These are phyloP conservation scores for Pythium myriotylum DNA, from an alignment of 352 stramenopile genomes.

Conservation along the genomic window DNA sequence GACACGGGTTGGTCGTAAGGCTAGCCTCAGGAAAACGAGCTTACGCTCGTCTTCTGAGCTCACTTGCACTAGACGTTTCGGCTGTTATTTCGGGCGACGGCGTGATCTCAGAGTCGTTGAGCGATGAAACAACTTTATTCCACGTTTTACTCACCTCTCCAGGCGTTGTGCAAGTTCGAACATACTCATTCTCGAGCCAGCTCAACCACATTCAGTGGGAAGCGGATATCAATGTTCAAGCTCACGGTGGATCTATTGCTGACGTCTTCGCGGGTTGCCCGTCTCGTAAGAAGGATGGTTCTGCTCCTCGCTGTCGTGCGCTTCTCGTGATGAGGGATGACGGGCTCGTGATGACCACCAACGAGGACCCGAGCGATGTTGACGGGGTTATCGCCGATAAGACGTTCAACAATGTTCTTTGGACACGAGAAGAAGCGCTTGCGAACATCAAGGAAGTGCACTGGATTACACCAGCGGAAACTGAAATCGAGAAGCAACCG, in stretches of 20 bases:
- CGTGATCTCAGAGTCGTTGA: slow-evolving; percentile 55
- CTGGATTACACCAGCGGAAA: slow-evolving; percentile 80
- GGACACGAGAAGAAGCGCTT: slow-evolving; percentile 79
- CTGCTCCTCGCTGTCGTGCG: slow-evolving; percentile 45
- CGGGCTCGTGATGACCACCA: slow-evolving; percentile 67
- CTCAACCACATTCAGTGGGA: slow-evolving; percentile 42
- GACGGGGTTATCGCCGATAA: neutral
- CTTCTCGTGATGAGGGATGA: slow-evolving; percentile 77
- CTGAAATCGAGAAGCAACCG: slow-evolving; percentile 73
- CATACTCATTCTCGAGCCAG: slow-evolving; percentile 41
- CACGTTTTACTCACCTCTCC: slow-evolving; percentile 35
- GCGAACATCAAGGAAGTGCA: slow-evolving; percentile 75
- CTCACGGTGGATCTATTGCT: slow-evolving; percentile 54
- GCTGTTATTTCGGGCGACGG: slow-evolving; percentile 44
- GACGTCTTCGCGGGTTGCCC: slow-evolving; percentile 60
- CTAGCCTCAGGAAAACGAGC: slow-evolving; percentile 62
- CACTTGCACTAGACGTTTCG: slow-evolving; percentile 41
- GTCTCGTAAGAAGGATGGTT: slow-evolving; percentile 57
- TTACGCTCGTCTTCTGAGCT: slow-evolving; percentile 50
- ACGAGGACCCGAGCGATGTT: slow-evolving; percentile 43
- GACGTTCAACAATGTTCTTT: slow-evolving; percentile 42
- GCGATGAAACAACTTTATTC: slow-evolving; percentile 59
- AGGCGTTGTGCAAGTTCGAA: slow-evolving; percentile 41
- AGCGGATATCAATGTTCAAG: slow-evolving; percentile 45
- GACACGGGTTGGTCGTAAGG: slow-evolving; percentile 49